Evolutionary conservation across 2,329 filamentous ascomycete genomes (phyloP), one percentile per base, ranked within the genome.

Genomic region (Neopestalotiopsis sp.): DNA sequence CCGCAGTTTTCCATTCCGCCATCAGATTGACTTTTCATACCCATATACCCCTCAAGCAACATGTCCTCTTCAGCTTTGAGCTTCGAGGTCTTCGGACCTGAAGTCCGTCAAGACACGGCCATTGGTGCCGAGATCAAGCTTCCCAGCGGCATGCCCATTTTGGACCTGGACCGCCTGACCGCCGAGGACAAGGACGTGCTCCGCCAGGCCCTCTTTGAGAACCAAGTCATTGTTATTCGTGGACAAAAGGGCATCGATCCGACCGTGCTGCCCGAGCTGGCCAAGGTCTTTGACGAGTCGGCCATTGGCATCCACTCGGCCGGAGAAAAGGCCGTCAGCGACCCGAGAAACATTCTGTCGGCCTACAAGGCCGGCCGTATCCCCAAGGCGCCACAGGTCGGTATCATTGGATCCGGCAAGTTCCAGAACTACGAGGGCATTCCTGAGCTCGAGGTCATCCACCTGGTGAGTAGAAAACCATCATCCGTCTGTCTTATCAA

Each of bases 281-380:
- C 60, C 60, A 63, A 63, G 34, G 20, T 63, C 60, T 63, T 63
- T 42, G 34, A 63, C 60, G 60, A 63, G 17, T 63, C 60, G 10
- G 60, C 60, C 60, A 38, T 63, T 38, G 60, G 38, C 60, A 24
- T 42, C 32, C 60, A 63, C n/a, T 63, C 60, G 30, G 30, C 60
- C n/a, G 60, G 60, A 38, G 60, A 63, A 34, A 63, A 63, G 60
- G 60, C 60, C n/a, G 60, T 63, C 13, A 63, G 60, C 20, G 60
- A 63, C n/a, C 30, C 60, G 60, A 63, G 60, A 14, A 63, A 63
- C 17, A 63, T 63, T 7, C 20, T 63, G 1, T 63, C 60, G 7
- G 60, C 60, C 24, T 63, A 63, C 34, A 63, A 63, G 60, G 60
- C 60, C 12, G 60, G 60, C 20, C 60, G 60, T 24, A 63, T 63